These are phyloP conservation scores for Kazachstania africana DNA, from an alignment of 805 yeast genomes.

Conservation along the genomic window DNA sequence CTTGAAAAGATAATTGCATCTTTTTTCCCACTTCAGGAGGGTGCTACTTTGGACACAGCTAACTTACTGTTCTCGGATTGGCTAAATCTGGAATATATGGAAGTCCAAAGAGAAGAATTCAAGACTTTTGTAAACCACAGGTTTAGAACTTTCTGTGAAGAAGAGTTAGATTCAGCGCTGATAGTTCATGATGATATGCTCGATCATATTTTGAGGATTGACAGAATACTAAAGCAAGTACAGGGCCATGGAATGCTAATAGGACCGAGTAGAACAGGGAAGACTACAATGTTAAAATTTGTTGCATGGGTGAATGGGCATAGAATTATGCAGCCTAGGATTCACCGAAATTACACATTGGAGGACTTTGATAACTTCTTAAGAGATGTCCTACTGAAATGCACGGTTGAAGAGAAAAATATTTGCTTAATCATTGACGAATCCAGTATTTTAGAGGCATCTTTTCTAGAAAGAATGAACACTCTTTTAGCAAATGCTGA, in stretches of 20 bases:
- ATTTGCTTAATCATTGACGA: constrained; percentile 73
- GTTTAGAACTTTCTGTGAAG: constrained; percentile 63
- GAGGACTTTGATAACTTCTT: constrained; percentile 58
- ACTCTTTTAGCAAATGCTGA: constrained; percentile 89
- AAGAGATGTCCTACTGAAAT: constrained; percentile 37
- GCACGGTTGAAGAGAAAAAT: constrained; percentile 46
- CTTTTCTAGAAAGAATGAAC: constrained; percentile 85
- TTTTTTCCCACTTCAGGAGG: constrained; percentile 38
- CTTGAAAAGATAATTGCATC: constrained; percentile 24
- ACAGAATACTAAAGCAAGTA: constrained; percentile 67
- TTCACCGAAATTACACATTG: constrained; percentile 41
- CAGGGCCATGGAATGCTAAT: constrained; percentile 86
- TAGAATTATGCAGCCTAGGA: constrained; percentile 44
- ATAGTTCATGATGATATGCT: constrained; percentile 59
- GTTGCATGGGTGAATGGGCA: constrained; percentile 89
- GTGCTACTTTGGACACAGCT: constrained; percentile 24
- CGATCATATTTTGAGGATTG: constrained; percentile 67
- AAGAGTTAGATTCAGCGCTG: constrained; percentile 50
- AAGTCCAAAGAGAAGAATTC: constrained; percentile 40
- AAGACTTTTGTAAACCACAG: constrained; percentile 48
- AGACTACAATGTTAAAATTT: constrained; percentile 62
- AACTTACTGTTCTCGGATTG: constrained; percentile 67
- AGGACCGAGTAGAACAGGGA: constrained; percentile 78
- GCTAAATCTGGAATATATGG: constrained; percentile 52
- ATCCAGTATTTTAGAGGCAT: constrained; percentile 58